These are phyloP conservation scores for Berberis vulgaris DNA, from an alignment of 164 flowering plant genomes.

Conservation along the genomic window DNA sequence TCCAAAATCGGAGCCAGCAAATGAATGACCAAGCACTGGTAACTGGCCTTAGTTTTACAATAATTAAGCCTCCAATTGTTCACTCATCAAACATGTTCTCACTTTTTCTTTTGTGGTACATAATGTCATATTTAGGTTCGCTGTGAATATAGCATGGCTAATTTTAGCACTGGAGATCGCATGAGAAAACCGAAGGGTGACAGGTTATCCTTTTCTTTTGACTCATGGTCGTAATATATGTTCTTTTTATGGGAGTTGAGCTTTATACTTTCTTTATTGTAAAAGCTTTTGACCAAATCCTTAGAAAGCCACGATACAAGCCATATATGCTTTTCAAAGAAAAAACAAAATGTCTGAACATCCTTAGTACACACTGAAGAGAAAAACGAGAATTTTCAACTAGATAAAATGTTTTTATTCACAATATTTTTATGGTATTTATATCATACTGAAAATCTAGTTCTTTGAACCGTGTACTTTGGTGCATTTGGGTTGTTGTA, in stretches of 20 bases:
- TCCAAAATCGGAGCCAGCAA: constrained; percentile 80
- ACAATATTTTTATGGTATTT: no score
- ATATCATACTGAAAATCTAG: no score
- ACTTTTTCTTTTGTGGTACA: background rate
- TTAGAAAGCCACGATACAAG: background rate
- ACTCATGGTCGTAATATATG: background rate
- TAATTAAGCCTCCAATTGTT: background rate
- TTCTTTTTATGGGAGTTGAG: background rate
- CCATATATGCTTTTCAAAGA: background rate
- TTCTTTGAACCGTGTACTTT: no score
- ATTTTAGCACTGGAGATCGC: constrained; percentile 96
- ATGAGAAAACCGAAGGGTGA: constrained; percentile 88
- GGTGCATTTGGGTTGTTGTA: no score
- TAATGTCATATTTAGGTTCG: constrained; percentile 45
- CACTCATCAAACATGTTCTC: background rate
- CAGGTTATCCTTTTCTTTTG: constrained; percentile 36
- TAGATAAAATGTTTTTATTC: no score
- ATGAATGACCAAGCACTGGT: constrained; percentile 80
- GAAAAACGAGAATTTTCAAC: no score
- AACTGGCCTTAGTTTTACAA: constrained; percentile 6
- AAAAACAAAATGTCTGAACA: no score
- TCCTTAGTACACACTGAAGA: no score
- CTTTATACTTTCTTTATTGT: background rate
- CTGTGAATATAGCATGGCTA: constrained; percentile 97
- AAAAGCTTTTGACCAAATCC: background rate